A percentile compares a stretch with the other conserved stretches of the same genome.
Conservation (phyloP, 139 green algal species). For the Pycnococcus provasolii region DNA sequence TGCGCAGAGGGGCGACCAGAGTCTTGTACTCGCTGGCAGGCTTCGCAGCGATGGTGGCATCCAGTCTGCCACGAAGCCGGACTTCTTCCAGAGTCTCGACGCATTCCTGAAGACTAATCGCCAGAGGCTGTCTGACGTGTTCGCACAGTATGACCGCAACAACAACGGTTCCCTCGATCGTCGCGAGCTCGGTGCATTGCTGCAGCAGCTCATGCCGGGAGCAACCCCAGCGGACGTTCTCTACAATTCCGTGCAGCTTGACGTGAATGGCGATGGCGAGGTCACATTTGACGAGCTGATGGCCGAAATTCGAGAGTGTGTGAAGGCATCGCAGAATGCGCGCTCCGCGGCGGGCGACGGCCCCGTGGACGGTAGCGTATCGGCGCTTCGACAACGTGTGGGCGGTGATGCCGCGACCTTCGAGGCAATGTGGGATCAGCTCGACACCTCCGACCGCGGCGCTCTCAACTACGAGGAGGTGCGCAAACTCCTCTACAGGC, state of each 20-base stretch:
- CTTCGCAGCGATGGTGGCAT: not conserved
- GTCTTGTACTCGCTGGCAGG: not conserved
- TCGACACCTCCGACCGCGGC: no score
- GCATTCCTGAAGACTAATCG: slow-evolving; percentile 23
- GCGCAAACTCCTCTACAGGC: no score
- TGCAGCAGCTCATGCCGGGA: slow-evolving; percentile 27
- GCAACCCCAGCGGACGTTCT: slow-evolving; percentile 14
- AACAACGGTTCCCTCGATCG: slow-evolving; percentile 30
- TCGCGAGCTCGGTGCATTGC: slow-evolving; percentile 23
- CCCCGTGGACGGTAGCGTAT: no score
- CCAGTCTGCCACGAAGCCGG: not conserved
- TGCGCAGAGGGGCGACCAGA: no score
- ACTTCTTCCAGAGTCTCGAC: slow-evolving; percentile 36
- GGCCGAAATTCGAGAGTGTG: not conserved
- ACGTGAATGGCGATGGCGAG: slow-evolving; percentile 34
- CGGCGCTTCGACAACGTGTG: no score
- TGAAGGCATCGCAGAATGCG: not conserved
- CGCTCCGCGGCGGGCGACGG: no score
- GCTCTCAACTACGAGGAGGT: no score
- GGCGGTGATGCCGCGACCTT: no score
- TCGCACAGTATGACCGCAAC: slow-evolving; percentile 24
- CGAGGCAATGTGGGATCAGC: no score
- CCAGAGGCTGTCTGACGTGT: slow-evolving; percentile 26
- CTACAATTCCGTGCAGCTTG: slow-evolving; percentile 39
- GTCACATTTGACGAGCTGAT: slow-evolving; percentile 36